Base-by-base conservation (phyloP, 192 early-diverging fungal genomes). In the Backusella westeae region DNA sequence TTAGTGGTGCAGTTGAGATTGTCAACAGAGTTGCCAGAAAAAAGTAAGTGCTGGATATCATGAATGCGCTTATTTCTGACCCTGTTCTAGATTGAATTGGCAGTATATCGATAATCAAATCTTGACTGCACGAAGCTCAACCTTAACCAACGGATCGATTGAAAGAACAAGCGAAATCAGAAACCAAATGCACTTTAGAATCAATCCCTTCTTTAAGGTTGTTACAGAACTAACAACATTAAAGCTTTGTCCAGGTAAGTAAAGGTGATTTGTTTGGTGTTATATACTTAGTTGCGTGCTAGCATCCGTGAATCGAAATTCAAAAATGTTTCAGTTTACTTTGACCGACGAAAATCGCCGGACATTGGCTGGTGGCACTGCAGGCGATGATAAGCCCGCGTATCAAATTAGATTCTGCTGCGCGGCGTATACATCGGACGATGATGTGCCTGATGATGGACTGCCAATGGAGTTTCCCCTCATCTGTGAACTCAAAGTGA, bases 401-500 rank as follows among this genome's bases (percentile, higher is more conserved):
- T 65, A 23, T 65, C 72, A 74, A 17, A 65, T 74, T 21, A 19
- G 72, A 65, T 41, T 74, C 6, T 74, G 29, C 35, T 74, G 72
- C 32, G 52, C 36, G 14, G 42, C 32, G 3, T 56, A 38, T 41
- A 14, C 21, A 17, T 26, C 52, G 5, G 41, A 39, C 5, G 39
- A 39, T 15, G 26, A 6, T 1, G 10, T 63, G 29, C 23, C 56
- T 12, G 23, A 10, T 6, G 42, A 74, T 1, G 23, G 42, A 1
- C 3, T 73, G 3, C 26, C 4, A 4, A 23, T 74, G n/a, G 72
- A 74, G 23, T 74, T 74, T n/a, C 72, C 72, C 7, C 1, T 2
- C 6, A 74, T 74, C 4, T 74, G 72, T 65, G 72, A 74, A 66
- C 21, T 74, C 9, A 74, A 41, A 39, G 52, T 74, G 14, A 74